These are phyloP conservation scores for Lodderomyces pseudojiufengensis DNA, from an alignment of 1,139 yeast genomes.

Conservation along the genomic window DNA sequence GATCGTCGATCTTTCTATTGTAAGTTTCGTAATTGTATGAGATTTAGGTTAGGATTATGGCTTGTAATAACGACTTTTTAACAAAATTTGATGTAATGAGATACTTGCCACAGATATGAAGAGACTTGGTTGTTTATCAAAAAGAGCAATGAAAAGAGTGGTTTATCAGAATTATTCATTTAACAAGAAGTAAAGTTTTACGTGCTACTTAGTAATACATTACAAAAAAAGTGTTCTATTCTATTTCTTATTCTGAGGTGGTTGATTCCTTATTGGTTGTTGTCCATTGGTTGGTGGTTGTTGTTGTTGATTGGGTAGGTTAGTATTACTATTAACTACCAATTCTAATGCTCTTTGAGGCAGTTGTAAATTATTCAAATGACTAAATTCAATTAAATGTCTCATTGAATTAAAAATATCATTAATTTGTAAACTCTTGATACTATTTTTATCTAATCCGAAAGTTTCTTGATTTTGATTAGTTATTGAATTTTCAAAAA, in stretches of 20 bases:
- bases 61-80: too few species aligned
- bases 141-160: too few species aligned
- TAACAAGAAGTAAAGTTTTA: too few species aligned
- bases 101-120: too few species aligned
- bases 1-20: too few species aligned
- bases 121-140: too few species aligned
- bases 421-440: slow-evolving; percentile 68
- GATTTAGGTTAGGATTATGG: too few species aligned
- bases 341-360: slow-evolving; percentile 60
- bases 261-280: neutral
- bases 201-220: too few species aligned
- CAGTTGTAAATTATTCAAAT: slow-evolving; percentile 40
- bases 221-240: too few species aligned
- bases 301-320: slow-evolving; percentile 6
- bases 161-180: too few species aligned
- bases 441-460: slow-evolving; percentile 63
- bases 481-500: slow-evolving; percentile 25
- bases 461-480: slow-evolving; percentile 30
- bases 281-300: slow-evolving; percentile 7
- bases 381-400: slow-evolving; percentile 59
- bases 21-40: too few species aligned
- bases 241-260: slow-evolving; percentile 4
- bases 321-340: slow-evolving; percentile 24
- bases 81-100: too few species aligned
- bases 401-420: slow-evolving; percentile 72